Evolutionary conservation across 108 stramenopile species (phyloP).

Genomic region (Mediolabrus comicus): DNA sequence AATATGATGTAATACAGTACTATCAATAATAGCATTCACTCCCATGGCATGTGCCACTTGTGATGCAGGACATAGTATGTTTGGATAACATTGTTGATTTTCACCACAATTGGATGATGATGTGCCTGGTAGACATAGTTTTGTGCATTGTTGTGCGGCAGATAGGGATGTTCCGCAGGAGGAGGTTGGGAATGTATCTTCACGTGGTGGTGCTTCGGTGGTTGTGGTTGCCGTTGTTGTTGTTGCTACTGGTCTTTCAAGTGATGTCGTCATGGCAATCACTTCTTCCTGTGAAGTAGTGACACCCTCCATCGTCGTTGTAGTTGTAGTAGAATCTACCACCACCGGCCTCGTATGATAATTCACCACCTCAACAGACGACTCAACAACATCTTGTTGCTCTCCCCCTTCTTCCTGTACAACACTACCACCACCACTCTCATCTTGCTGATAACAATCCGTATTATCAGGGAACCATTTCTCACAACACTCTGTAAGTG

Average conservation of each 20-base stretch:
- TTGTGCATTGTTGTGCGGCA: constrained; percentile 7
- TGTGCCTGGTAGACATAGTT: constrained; percentile 18
- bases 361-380: not conserved
- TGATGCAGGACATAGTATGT: constrained; percentile 13
- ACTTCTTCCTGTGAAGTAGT: too few species aligned
- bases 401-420: not conserved
- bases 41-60: constrained; percentile 33
- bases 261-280: too few species aligned
- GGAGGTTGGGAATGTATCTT: constrained; percentile 24
- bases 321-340: not conserved
- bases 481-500: constrained; percentile 6
- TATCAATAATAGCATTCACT: not conserved
- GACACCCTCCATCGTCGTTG: too few species aligned
- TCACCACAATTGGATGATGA: constrained; percentile 14
- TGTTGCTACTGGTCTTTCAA: not conserved
- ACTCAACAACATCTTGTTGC: not conserved
- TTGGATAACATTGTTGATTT: constrained; percentile 10
- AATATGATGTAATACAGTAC: not conserved
- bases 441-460: not conserved
- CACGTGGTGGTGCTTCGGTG: not conserved
- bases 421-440: not conserved
- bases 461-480: constrained; percentile 13
- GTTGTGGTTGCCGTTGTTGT: not conserved
- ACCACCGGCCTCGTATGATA: not conserved
- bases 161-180: constrained; percentile 15